Base-by-base conservation (phyloP, 2,329 filamentous ascomycete genomes). In the Botryotinia narcissicola region DNA sequence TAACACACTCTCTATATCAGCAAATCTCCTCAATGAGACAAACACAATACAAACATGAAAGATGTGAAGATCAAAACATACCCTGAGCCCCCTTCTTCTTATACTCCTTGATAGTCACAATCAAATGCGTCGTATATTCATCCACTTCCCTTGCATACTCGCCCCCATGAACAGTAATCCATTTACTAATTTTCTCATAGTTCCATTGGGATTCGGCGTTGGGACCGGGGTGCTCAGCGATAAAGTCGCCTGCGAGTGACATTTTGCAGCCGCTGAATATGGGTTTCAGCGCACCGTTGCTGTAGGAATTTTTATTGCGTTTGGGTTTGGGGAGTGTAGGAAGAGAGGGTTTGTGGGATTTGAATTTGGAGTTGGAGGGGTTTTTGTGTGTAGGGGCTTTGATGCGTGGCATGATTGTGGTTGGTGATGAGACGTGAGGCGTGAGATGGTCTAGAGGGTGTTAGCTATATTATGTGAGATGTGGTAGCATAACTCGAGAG, bases 61-160 rank as follows among this genome's bases (percentile, higher is more conserved):
- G 3, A 35, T 57, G 10, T 12, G 29, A 14, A 44, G 6, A 29
- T 25, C n/a, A 37, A 42, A 18, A 73, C 77, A 64, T 77, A 80
- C 78, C 76, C 74, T 78, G 75, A 1, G 40, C 10, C 35, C 42
- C 59, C 51, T 75, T 77, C 46, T 77, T 78, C 75, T 87, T 86
- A 81, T 89, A 94, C 25, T 90, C 87, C 48, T 89, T 85, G 68
- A 87, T 84, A 0, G 88, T 89, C 71, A 89, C 88, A 35, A 97
- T 85, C 0, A 97, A 83, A 81, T 97, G 94, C 0, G 94, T 97
- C 16, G 91, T 88, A 0, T 83, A 78, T 0, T 84, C 80, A 40
- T 84, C 84, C 29, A 93, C 82, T 0, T 84, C 82, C 1, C 83
- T 80, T 0, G 83, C 82, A 79, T 90, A 91, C 1, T 73, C 81